These are phyloP conservation scores for Scheffersomyces lignicola DNA, from an alignment of 1,139 yeast species.

Conservation along the genomic window DNA sequence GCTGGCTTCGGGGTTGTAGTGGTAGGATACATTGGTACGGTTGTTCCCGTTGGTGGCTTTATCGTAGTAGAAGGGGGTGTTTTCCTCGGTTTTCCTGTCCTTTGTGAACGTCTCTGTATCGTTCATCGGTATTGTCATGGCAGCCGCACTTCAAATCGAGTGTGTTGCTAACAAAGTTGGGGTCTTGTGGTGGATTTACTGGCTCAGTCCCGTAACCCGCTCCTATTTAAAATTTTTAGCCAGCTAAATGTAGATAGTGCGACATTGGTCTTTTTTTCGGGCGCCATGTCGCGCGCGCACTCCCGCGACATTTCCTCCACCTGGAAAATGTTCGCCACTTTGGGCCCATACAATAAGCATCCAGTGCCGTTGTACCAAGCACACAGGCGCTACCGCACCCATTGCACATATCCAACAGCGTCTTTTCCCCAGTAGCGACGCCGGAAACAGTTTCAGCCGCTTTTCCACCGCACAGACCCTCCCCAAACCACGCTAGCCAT, in stretches of 20 bases:
- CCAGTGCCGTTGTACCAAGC: too few species aligned
- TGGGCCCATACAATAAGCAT: too few species aligned
- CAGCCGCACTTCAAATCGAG: background rate
- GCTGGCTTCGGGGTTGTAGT: conserved; percentile 80
- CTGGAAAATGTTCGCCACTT: conserved; percentile 2
- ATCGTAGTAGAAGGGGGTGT: conserved; percentile 61
- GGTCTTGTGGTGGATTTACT: too few species aligned
- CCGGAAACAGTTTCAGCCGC: too few species aligned
- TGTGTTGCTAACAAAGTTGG: background rate
- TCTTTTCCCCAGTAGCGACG: too few species aligned
- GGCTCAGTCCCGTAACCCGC: too few species aligned
- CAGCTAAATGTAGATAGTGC: too few species aligned
- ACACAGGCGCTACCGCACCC: too few species aligned
- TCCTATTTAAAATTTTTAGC: background rate
- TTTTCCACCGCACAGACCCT: background rate
- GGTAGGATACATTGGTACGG: conserved; percentile 68
- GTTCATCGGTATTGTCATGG: conserved; percentile 17
- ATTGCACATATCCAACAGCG: too few species aligned
- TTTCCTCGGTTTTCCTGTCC: conserved; percentile 58
- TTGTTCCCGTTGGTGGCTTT: conserved; percentile 33
- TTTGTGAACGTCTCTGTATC: conserved; percentile 39
- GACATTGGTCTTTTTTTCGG: conserved; percentile 3
- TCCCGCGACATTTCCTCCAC: background rate
- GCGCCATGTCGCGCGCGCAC: background rate
- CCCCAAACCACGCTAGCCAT: conserved; percentile 14